Conservation (phyloP, 192 early-diverging fungal genomes). For the Lunasporangiospora selenospora region DNA sequence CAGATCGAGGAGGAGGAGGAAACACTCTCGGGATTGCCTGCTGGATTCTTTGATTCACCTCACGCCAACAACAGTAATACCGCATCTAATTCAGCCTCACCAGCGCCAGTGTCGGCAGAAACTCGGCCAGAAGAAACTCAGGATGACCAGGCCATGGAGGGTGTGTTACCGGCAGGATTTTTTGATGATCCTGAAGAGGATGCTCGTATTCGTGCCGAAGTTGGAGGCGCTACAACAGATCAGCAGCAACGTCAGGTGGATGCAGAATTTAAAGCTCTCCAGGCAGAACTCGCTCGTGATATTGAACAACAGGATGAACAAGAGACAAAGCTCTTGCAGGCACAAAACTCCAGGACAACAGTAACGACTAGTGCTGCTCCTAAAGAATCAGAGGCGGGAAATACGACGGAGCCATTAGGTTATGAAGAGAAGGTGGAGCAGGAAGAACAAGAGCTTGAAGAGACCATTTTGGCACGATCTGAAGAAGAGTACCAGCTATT, state of each 20-base stretch:
- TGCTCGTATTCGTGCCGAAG: slow-evolving; percentile 44
- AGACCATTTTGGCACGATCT: slow-evolving; percentile 29
- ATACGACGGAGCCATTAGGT: slow-evolving; percentile 5
- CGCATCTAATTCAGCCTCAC: neutral
- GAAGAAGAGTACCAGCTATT: slow-evolving; percentile 42
- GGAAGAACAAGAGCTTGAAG: slow-evolving; percentile 35
- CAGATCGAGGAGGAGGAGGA: slow-evolving; percentile 45
- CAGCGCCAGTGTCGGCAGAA: neutral
- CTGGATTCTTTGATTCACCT: slow-evolving; percentile 53
- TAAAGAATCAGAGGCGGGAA: too few relatives aligned
- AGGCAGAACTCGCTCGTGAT: slow-evolving; percentile 32
- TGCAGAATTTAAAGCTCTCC: slow-evolving; percentile 32
- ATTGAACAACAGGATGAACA: slow-evolving; percentile 30
- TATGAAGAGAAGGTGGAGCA: slow-evolving; percentile 31
- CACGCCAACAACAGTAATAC: neutral
- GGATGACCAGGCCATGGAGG: slow-evolving; percentile 27
- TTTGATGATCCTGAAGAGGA: slow-evolving; percentile 60
- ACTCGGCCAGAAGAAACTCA: slow-evolving; percentile 1
- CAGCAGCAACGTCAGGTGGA: slow-evolving; percentile 38
- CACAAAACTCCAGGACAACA: neutral
- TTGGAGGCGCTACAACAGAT: slow-evolving; percentile 41
- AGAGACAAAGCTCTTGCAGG: neutral
- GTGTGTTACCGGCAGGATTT: slow-evolving; percentile 57
- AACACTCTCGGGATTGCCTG: slow-evolving; percentile 45
- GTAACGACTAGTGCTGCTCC: neutral